Evolutionary conservation across 495 filamentous ascomycete genomes (phyloP).

Genomic region (Penicillium psychrofluorescens): DNA sequence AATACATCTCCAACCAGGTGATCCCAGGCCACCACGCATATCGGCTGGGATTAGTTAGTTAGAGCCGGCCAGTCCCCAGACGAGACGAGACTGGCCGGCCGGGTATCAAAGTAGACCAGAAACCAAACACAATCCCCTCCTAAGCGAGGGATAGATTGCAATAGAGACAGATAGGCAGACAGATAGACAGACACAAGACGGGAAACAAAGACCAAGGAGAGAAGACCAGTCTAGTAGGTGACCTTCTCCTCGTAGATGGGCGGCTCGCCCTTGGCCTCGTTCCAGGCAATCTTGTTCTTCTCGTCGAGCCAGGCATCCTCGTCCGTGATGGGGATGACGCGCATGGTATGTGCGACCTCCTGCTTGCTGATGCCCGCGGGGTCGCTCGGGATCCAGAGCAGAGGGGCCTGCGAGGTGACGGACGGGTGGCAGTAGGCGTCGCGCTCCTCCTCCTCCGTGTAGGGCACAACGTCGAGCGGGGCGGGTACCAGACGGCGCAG

Average conservation of each 20-base stretch:
- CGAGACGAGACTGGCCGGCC: not conserved
- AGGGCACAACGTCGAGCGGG: conserved; percentile 38
- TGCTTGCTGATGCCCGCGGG: conserved; percentile 65
- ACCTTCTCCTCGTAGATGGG: conserved; percentile 75
- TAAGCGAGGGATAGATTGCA: too few relatives aligned
- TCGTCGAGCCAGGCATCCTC: conserved; percentile 75
- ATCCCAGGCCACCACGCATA: conserved; percentile 2
- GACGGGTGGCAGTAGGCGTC: conserved; percentile 76
- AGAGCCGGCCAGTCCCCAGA: conserved; percentile 1
- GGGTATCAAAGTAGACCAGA: conserved; percentile 21
- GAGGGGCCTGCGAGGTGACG: conserved; percentile 53
- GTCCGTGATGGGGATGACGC: conserved; percentile 74
- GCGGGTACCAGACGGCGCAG: conserved; percentile 67
- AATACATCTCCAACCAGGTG: conserved; percentile 1
- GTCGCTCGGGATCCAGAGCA: conserved; percentile 83
- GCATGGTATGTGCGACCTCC: conserved; percentile 64
- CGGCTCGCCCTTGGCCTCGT: conserved; percentile 60
- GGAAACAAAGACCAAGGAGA: not conserved
- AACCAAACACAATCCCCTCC: too few relatives aligned
- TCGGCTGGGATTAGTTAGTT: too few relatives aligned
- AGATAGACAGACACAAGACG: not conserved
- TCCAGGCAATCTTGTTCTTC: conserved; percentile 73
- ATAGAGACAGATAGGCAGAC: too few relatives aligned
- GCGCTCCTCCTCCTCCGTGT: conserved; percentile 51
- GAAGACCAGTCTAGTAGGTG: conserved; percentile 29